Percentiles rank a stretch among this genome's conserved stretches.
Evolutionary conservation across 345 rosid genomes (phyloP).

Genomic region (Eutrema yunnanense): DNA sequence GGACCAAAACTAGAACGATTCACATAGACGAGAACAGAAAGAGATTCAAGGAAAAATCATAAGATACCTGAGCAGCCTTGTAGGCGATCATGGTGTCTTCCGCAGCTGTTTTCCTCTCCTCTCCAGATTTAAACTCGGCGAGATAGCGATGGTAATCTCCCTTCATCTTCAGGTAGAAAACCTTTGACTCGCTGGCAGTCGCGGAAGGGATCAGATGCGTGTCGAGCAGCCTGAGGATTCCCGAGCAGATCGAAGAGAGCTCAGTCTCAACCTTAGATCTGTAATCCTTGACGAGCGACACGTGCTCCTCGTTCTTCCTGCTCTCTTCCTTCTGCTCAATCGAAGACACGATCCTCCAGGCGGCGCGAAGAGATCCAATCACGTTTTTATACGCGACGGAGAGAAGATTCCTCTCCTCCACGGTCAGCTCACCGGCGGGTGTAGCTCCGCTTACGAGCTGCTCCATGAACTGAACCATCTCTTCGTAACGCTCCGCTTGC

Average conservation of each 20-base stretch:
- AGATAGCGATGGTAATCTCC: slow-evolving; percentile 53
- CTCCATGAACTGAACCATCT: slow-evolving; percentile 83
- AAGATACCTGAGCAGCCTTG: slow-evolving; percentile 57
- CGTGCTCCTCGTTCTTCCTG: slow-evolving; percentile 60
- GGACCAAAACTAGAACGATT: not conserved
- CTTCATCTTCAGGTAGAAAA: slow-evolving; percentile 62
- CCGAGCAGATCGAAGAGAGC: slow-evolving; percentile 42
- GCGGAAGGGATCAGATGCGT: slow-evolving; percentile 49
- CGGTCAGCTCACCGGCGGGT: slow-evolving; percentile 48
- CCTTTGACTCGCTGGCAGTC: slow-evolving; percentile 50
- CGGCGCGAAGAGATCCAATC: slow-evolving; percentile 36
- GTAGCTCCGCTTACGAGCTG: slow-evolving; percentile 52
- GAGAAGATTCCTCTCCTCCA: slow-evolving; percentile 51
- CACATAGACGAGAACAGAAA: not conserved
- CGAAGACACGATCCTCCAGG: slow-evolving; percentile 37
- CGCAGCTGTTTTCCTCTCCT: slow-evolving; percentile 60
- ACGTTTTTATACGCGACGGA: slow-evolving; percentile 36
- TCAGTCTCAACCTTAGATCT: slow-evolving; percentile 56
- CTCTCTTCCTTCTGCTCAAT: slow-evolving; percentile 53
- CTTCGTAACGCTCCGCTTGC: slow-evolving; percentile 49
- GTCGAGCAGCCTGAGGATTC: slow-evolving; percentile 40
- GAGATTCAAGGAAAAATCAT: not conserved
- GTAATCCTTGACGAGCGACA: slow-evolving; percentile 58
- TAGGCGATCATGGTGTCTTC: slow-evolving; percentile 44
- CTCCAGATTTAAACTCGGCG: slow-evolving; percentile 44